A percentile compares a stretch with the other conserved stretches of the same genome.
Evolutionary conservation across 2,329 filamentous ascomycete genomes (phyloP).

Genomic region (Thelonectria rubi): DNA sequence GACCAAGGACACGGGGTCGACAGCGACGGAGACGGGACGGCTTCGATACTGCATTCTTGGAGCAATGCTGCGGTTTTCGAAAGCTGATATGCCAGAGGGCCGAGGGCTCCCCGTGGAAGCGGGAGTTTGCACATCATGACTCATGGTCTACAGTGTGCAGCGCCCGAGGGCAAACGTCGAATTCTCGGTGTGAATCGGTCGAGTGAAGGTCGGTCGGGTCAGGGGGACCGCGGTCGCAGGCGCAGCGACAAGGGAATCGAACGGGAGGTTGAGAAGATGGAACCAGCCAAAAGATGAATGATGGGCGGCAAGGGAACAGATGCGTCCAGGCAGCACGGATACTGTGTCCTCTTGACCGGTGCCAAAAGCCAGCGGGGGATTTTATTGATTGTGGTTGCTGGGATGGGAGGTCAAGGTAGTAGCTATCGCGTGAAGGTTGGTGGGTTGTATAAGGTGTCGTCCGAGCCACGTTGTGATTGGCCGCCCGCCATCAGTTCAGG

Average conservation of each 20-base stretch:
- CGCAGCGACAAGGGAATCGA: constrained; percentile 2
- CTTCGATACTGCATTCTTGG: constrained; percentile 67
- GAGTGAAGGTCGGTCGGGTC: constrained; percentile 4
- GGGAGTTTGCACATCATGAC: constrained; percentile 43
- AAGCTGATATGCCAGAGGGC: constrained; percentile 31
- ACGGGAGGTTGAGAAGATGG: constrained; percentile 8
- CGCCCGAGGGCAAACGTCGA: constrained; percentile 26
- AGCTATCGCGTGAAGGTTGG: constrained; percentile 36
- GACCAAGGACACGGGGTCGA: constrained; percentile 90
- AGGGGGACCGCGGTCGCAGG: background rate
- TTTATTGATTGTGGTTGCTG: constrained; percentile 23
- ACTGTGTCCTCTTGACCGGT: constrained; percentile 28
- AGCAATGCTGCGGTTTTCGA: constrained; percentile 41
- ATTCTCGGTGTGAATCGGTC: constrained; percentile 24
- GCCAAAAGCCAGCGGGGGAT: constrained; percentile 22
- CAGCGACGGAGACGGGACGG: constrained; percentile 77
- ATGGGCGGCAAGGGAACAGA: constrained; percentile 10
- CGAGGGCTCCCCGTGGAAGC: constrained; percentile 41
- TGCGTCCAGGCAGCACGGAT: constrained; percentile 19
- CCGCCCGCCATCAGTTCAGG: constrained; percentile 20
- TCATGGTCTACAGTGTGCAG: constrained; percentile 43
- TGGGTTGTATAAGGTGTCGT: constrained; percentile 43
- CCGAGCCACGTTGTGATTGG: constrained; percentile 40
- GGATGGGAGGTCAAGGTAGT: constrained; percentile 26
- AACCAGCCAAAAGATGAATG: constrained; percentile 20